Base-by-base conservation (phyloP, 768 basidiomycete species). In the Porphyrellus cyaneotinctus region DNA sequence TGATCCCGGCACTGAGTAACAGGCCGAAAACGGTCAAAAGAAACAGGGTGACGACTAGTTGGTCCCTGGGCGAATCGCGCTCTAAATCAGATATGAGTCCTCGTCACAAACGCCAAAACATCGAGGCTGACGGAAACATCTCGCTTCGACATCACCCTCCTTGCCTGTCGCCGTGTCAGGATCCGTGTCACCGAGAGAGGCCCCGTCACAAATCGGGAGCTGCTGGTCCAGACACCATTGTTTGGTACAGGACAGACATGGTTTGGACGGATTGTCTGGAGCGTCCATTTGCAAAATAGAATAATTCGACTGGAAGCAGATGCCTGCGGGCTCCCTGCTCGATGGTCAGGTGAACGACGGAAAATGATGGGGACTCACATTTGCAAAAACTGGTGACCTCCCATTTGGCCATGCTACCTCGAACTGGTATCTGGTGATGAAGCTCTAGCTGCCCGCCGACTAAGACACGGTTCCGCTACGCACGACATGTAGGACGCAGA, bases 141-240 rank as follows among this genome's bases (percentile, higher is more conserved):
- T 78, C 52, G 93, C 92, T 74, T 95, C 92, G 22, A 97, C 91
- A 70, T 95, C 92, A 38, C 94, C 94, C 70, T 95, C 94, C 66
- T 89, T 94, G 31, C 94, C 94, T 6, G 92, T 95, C 13, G 88
- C 91, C 17, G 89, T 93, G 70, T 97, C 94, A 24, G 90, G 90
- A 70, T 97, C 83, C 22, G 88, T 85, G 63, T 93, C 89, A 23
- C 93, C 94, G 47, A 95, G 72, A 45, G 81, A 78, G 43, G 91
- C 91, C 24, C 87, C 87, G 11, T 80, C 78, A 67, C 91, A 95
- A 39, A 92, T 95, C 15, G 79, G 74, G 33, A 97, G 76, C 64
- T 93, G 91, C 70, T 91, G 94, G 65, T 95, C 90, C 50, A 94
- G 75, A 72, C 94, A 97, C 89, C 94, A 97, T 64, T 93, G 88